A percentile compares a stretch with the other conserved stretches of the same genome.
phyloP scores from a whole-genome alignment of 345 rosid species.

The Garcia nutans region DNA sequence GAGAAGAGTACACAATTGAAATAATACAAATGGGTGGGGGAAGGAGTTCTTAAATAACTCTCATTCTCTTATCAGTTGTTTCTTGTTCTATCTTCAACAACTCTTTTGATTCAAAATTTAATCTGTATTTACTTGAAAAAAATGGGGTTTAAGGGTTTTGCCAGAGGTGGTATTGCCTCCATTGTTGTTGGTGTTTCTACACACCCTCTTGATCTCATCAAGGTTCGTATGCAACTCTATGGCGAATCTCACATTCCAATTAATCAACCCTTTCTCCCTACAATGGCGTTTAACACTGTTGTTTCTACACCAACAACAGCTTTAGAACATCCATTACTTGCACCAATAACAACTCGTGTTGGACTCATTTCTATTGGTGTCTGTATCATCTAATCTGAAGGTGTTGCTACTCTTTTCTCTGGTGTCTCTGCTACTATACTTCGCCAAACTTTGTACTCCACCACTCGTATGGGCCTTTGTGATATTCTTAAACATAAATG shows the following conservation, averaged over 20 bases:
- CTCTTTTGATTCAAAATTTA: too few relatives aligned
- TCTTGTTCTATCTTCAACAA: too few relatives aligned
- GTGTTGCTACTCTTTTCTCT: constrained; percentile 9
- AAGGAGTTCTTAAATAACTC: too few relatives aligned
- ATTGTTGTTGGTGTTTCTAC: constrained; percentile 11
- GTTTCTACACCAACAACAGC: not conserved
- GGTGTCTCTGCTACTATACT: constrained; percentile 19
- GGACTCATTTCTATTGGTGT: constrained; percentile 18
- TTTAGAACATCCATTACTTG: not conserved
- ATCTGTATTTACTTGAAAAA: too few relatives aligned
- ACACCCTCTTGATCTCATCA: constrained; percentile 14
- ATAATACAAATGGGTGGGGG: too few relatives aligned
- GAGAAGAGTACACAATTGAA: too few relatives aligned
- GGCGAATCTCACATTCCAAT: not conserved
- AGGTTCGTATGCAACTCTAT: constrained; percentile 12
- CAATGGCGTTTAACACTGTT: not conserved
- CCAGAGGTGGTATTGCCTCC: constrained; percentile 15
- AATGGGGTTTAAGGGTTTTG: constrained; percentile 20
- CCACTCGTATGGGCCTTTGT: constrained; percentile 26
- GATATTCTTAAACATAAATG: constrained; percentile 16
- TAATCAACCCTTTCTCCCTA: not conserved
- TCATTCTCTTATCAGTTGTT: not conserved
- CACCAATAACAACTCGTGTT: not conserved
- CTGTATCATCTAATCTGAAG: constrained; percentile 15
- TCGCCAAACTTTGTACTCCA: constrained; percentile 21